phyloP scores from a whole-genome alignment of 345 rosid genomes.

The Syzygium aqueum region DNA sequence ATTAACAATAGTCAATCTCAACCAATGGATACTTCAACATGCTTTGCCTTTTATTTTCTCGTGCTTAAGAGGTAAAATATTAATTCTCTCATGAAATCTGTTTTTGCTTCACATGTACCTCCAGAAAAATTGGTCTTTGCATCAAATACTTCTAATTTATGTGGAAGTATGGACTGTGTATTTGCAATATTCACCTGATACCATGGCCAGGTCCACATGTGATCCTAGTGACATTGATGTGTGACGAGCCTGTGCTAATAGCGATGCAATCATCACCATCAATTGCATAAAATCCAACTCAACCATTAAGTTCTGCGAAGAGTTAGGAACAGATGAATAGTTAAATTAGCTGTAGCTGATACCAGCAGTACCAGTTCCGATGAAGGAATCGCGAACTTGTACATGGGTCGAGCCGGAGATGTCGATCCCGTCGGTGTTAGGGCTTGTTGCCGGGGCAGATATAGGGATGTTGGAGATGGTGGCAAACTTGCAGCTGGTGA shows the following conservation, averaged over 20 bases:
- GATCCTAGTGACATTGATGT: conserved; percentile 23
- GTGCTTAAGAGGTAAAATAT: not conserved
- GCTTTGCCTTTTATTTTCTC: not conserved
- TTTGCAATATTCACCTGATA: conserved; percentile 12
- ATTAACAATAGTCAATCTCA: not conserved
- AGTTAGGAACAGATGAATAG: not conserved
- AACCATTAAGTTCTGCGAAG: not conserved
- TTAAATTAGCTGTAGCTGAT: not conserved
- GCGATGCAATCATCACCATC: conserved; percentile 68
- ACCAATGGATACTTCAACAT: not conserved
- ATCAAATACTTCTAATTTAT: not conserved
- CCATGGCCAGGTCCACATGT: conserved; percentile 21
- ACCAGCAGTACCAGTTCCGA: conserved; percentile 31
- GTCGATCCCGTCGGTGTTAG: conserved; percentile 72
- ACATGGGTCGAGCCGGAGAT: conserved; percentile 23
- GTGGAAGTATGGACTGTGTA: not conserved
- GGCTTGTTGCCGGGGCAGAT: conserved; percentile 42
- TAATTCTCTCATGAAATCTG: not conserved
- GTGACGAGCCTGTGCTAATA: conserved; percentile 22
- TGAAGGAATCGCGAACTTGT: conserved; percentile 18
- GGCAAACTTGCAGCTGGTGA: conserved; percentile 14
- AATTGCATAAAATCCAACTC: not conserved
- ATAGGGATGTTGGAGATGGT: conserved; percentile 24
- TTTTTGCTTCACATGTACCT: not conserved
- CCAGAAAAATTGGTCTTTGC: not conserved